These are phyloP conservation scores for Moringa oleifera DNA, from an alignment of 345 rosid genomes.

Conservation along the genomic window DNA sequence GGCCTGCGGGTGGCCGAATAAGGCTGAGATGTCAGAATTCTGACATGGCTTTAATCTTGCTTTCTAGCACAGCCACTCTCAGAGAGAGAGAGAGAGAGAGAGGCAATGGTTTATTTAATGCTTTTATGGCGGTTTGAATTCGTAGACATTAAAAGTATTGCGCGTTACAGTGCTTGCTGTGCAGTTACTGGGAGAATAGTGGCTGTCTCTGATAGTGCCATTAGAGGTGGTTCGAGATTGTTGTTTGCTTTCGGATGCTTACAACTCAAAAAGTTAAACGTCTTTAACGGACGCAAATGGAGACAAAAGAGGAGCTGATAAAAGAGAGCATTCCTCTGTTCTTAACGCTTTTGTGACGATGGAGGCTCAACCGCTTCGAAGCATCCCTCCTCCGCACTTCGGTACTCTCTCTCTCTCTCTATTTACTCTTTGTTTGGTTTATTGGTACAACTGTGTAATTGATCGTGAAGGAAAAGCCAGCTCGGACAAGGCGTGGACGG, in stretches of 20 bases:
- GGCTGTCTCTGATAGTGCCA: too few species aligned
- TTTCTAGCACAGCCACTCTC: not conserved
- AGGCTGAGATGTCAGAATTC: slow-evolving; percentile 28
- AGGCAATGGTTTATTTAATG: too few species aligned
- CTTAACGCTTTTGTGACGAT: slow-evolving; percentile 8
- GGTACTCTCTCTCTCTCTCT: not conserved
- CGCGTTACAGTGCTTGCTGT: too few species aligned
- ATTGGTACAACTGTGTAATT: not conserved
- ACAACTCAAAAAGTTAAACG: not conserved
- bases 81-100: too few species aligned
- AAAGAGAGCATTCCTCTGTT: not conserved
- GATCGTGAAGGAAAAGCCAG: not conserved
- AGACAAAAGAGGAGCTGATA: not conserved
- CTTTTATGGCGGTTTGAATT: too few species aligned
- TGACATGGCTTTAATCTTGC: slow-evolving; percentile 27
- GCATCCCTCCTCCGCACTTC: not conserved
- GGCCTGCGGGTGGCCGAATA: slow-evolving; percentile 13
- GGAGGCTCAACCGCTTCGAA: slow-evolving; percentile 16
- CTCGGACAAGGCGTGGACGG: slow-evolving; percentile 9
- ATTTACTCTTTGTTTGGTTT: not conserved
- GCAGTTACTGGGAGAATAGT: too few species aligned
- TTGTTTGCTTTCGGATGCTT: not conserved
- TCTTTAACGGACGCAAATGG: not conserved
- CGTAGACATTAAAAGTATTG: too few species aligned
- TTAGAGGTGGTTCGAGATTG: too few species aligned